Conservation (phyloP, 2,329 filamentous ascomycete species). For the Colletotrichum somersetense region DNA sequence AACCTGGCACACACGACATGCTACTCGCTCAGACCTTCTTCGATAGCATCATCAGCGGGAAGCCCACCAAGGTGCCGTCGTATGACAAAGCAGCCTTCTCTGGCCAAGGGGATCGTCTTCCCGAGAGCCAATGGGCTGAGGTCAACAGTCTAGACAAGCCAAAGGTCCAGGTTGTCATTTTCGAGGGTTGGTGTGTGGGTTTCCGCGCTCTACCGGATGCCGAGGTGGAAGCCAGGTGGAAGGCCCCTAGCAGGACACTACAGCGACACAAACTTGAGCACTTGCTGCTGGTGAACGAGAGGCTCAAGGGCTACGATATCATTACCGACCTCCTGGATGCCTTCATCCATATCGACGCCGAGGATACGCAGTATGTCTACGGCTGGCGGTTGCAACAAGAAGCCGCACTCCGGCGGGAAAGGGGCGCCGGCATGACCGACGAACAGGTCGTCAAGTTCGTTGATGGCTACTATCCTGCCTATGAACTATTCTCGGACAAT, state of each 20-base stretch:
- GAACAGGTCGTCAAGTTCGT: conserved; percentile 83
- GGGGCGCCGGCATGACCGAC: conserved; percentile 84
- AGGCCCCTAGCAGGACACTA: conserved; percentile 63
- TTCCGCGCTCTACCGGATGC: conserved; percentile 73
- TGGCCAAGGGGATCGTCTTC: conserved; percentile 81
- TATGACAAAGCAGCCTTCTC: conserved; percentile 87
- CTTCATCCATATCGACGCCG: conserved; percentile 75
- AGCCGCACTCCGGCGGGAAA: conserved; percentile 72
- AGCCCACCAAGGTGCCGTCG: conserved; percentile 71
- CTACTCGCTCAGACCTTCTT: conserved; percentile 74
- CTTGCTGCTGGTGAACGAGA: conserved; percentile 64
- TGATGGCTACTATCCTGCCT: conserved; percentile 76
- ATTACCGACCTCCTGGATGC: conserved; percentile 65
- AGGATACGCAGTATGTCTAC: conserved; percentile 82
- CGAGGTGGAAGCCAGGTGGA: conserved; percentile 65
- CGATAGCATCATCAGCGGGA: conserved; percentile 63
- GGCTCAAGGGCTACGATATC: conserved; percentile 60
- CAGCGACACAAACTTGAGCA: conserved; percentile 62
- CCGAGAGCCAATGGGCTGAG: conserved; percentile 70
- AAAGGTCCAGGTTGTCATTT: conserved; percentile 75
- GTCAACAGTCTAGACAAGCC: conserved; percentile 65
- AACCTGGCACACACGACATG: conserved; percentile 87
- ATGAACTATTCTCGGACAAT: conserved; percentile 75
- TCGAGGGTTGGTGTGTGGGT: conserved; percentile 93
- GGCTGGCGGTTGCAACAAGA: conserved; percentile 88